Evolutionary conservation across 2,329 filamentous ascomycete species (phyloP).

Genomic region (Penicillium sp.): DNA sequence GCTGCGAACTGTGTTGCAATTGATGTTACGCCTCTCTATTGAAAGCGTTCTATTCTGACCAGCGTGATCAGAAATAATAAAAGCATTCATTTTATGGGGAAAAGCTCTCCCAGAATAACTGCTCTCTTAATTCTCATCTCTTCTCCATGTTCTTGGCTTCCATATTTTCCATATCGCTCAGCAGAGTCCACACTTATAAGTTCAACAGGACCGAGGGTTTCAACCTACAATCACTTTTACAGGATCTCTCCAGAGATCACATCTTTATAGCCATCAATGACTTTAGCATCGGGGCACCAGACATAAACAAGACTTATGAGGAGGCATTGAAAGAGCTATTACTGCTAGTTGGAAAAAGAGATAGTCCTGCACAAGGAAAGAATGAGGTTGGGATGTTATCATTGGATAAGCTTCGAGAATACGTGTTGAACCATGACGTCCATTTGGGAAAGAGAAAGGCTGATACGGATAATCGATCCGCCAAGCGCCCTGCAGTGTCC

Average conservation of each 20-base stretch:
- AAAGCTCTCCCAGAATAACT: too few species aligned
- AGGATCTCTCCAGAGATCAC: constrained; percentile 3
- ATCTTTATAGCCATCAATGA: background rate
- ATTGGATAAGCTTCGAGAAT: constrained; percentile 7
- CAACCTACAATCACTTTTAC: background rate
- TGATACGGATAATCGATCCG: too few species aligned
- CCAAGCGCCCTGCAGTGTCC: too few species aligned
- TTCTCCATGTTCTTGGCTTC: too few species aligned
- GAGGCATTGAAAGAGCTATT: constrained; percentile 4
- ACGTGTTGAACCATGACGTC: constrained; percentile 7
- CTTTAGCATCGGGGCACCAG: constrained; percentile 1
- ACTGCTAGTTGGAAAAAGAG: constrained; percentile 4
- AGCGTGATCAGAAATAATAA: too few species aligned
- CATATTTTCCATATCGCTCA: too few species aligned
- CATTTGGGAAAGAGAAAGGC: constrained; percentile 10
- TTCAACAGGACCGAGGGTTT: background rate
- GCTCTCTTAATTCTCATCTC: too few species aligned
- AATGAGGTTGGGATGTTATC: constrained; percentile 1
- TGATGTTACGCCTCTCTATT: too few species aligned
- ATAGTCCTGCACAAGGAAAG: constrained; percentile 3
- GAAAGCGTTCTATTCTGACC: too few species aligned
- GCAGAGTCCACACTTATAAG: too few species aligned
- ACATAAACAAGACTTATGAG: constrained; percentile 3
- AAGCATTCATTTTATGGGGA: too few species aligned
- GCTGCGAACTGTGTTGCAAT: too few species aligned